These are phyloP conservation scores for Coemansia sp. DNA, from an alignment of 192 early-diverging fungal genomes.

Conservation along the genomic window DNA sequence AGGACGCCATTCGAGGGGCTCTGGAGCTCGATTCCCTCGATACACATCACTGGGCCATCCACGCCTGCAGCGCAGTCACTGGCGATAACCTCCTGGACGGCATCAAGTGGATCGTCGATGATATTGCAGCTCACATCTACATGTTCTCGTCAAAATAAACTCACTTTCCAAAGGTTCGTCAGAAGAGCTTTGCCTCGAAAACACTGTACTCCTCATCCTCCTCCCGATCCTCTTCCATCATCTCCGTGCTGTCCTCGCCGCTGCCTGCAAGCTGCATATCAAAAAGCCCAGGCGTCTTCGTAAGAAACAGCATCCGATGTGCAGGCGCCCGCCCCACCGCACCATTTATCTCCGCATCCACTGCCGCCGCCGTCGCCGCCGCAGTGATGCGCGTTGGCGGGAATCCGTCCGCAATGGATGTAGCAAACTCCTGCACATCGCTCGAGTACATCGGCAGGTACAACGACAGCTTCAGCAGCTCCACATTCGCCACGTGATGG, in stretches of 20 bases:
- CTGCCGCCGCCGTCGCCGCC: constrained; percentile 3
- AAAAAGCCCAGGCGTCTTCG: constrained; percentile 34
- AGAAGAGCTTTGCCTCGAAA: constrained; percentile 28
- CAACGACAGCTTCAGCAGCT: constrained; percentile 13
- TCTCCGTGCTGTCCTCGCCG: background rate
- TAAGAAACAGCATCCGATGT: constrained; percentile 19
- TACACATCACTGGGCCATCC: constrained; percentile 94
- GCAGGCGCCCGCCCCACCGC: background rate
- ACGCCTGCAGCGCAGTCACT: constrained; percentile 82
- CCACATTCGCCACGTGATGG: background rate
- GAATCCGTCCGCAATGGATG: constrained; percentile 28
- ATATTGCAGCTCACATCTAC: constrained; percentile 88
- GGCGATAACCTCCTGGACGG: constrained; percentile 76
- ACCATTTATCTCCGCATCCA: too few species aligned
- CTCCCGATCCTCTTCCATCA: background rate
- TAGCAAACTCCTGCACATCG: constrained; percentile 43
- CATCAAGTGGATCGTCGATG: constrained; percentile 91
- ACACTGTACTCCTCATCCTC: constrained; percentile 23
- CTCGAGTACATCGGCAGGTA: constrained; percentile 47
- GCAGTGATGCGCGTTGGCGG: constrained; percentile 35
- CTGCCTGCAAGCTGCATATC: constrained; percentile 29
- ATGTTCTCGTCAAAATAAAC: constrained; percentile 54
- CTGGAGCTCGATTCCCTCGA: constrained; percentile 69
- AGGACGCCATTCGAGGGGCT: constrained; percentile 68
- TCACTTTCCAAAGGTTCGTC: too few species aligned